Base-by-base conservation (phyloP, 2,329 filamentous ascomycete species). In the Pseudogymnoascus sp. region DNA sequence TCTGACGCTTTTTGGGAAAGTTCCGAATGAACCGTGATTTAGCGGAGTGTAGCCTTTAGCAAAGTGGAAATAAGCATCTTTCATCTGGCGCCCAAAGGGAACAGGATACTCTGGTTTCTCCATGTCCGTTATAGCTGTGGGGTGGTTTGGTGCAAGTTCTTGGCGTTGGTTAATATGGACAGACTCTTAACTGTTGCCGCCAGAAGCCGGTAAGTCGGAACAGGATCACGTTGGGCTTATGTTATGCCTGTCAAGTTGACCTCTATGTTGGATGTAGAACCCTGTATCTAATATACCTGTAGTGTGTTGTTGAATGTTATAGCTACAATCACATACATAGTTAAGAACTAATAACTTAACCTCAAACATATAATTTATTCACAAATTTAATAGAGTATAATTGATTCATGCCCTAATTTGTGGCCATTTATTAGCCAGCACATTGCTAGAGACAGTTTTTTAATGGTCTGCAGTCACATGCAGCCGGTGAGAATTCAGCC, bases 1-100 rank as follows among this genome's bases (percentile, higher is more conserved):
- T 10, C 82, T 84, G 64, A 97, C 80, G 21, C 76, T 70, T 5
- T 74, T 77, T 1, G 92, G 92, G 69, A 86, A 86, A 1, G 87
- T 87, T 47, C 92, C 92, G 71, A 90, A 96, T 1, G 91, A 94
- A 60, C 90, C 88, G 28, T 71, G 70, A 53, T 71, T 71, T 7
- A 71, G 56, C 8, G 70, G 69, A 2, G 65, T 68, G 63, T 67
- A 71, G 3, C 64, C 53, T 4, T 66, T 63, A 6, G 68, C 53
- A 65, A 71, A 71, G 14, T 63, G 56, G 42, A 71, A 70, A 59
- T 71, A 65, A 2, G 60, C 44, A 2, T 66, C 59, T 25, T 67
- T 66, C 67, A 71, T 68, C 44, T 37, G 50, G 40, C 62, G 62
- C 35, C 70, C 69, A 42, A 70, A 70, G 31, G 67, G 68, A 1